Percentiles rank a stretch among this genome's conserved stretches.
phyloP scores from a whole-genome alignment of 768 basidiomycete genomes.

The Lactarius evosmus region DNA sequence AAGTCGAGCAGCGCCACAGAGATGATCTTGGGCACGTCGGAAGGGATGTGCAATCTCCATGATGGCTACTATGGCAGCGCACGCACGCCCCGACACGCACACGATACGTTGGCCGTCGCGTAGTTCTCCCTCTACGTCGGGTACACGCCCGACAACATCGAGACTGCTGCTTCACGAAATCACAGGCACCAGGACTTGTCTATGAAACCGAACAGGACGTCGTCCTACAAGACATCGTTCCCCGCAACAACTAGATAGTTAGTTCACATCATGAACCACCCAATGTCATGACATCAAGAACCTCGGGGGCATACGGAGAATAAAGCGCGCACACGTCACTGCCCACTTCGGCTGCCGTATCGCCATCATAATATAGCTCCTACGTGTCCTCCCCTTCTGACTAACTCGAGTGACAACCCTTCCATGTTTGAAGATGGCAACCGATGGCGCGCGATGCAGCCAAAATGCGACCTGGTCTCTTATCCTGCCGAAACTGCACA shows the following conservation, averaged over 20 bases:
- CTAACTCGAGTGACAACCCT: background rate
- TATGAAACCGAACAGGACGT: conserved; percentile 1
- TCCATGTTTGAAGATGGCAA: background rate
- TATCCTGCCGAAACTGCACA: background rate
- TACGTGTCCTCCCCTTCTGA: background rate
- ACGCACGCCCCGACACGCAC: background rate
- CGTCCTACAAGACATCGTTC: background rate
- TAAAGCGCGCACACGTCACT: background rate
- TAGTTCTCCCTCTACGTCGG: conserved; percentile 1
- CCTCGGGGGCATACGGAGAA: background rate
- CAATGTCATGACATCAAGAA: background rate
- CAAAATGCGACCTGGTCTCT: background rate
- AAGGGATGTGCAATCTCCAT: conserved; percentile 1
- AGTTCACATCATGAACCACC: background rate
- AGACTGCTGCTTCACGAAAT: conserved; percentile 4
- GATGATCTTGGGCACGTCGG: background rate
- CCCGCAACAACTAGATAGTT: too few species aligned
- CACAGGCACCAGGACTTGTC: conserved; percentile 3
- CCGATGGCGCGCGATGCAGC: background rate
- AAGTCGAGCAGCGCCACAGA: background rate
- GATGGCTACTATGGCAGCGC: background rate
- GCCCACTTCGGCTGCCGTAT: background rate
- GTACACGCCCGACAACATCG: conserved; percentile 4
- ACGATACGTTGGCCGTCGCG: background rate
- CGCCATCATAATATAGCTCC: background rate